These are phyloP conservation scores for Epichloe aotearoae DNA, from an alignment of 2,329 filamentous ascomycete species.

Conservation along the genomic window DNA sequence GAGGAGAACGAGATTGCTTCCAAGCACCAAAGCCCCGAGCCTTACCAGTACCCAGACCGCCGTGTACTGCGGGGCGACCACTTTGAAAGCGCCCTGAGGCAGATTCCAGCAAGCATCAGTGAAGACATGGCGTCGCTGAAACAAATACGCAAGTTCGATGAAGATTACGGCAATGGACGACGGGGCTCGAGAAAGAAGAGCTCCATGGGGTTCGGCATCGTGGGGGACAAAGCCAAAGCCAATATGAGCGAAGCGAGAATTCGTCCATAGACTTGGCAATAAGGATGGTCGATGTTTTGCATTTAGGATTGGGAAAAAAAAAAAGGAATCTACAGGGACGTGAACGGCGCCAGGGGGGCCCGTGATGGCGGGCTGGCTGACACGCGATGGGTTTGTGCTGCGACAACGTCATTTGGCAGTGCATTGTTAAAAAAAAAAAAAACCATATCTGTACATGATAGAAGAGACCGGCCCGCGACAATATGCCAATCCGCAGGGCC, in stretches of 20 bases:
- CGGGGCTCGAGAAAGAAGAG: conserved; percentile 41
- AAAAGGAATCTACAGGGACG: too few relatives aligned
- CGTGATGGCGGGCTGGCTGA: too few relatives aligned
- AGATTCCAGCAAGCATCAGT: conserved; percentile 84
- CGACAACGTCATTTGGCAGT: background rate
- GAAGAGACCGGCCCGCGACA: background rate
- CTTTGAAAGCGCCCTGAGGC: conserved; percentile 73
- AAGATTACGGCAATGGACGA: conserved; percentile 78
- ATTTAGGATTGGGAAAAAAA: too few relatives aligned
- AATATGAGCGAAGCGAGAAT: conserved; percentile 34
- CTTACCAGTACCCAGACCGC: conserved; percentile 49
- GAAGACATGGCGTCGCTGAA: conserved; percentile 84
- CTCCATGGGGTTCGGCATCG: conserved; percentile 46
- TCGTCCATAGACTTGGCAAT: conserved; percentile 10
- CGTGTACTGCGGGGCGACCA: conserved; percentile 47
- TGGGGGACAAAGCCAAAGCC: conserved; percentile 18
- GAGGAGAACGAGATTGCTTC: conserved; percentile 47
- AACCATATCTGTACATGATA: background rate
- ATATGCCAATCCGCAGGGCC: background rate
- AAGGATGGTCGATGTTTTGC: too few relatives aligned
- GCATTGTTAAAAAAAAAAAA: background rate
- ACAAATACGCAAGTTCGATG: conserved; percentile 88
- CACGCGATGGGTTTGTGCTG: background rate
- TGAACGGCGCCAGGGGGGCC: too few relatives aligned
- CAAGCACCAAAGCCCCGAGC: conserved; percentile 24